These are phyloP conservation scores for Tylopilus intermedius DNA, from an alignment of 768 basidiomycete species.

Conservation along the genomic window DNA sequence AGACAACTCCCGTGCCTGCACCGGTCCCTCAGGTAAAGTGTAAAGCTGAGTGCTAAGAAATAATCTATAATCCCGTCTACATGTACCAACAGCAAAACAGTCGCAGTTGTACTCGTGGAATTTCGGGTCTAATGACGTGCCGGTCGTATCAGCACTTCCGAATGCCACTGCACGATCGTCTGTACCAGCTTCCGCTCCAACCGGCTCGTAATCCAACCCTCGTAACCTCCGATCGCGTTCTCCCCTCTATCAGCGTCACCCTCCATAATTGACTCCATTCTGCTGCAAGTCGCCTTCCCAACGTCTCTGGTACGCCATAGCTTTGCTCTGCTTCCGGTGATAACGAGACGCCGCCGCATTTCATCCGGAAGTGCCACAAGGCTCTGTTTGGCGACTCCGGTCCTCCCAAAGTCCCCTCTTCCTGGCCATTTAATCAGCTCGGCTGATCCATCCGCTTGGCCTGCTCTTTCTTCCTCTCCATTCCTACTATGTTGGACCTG, in stretches of 20 bases:
- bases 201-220: neutral
- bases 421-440: conserved; percentile 13
- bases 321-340: neutral
- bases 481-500: conserved; percentile 7
- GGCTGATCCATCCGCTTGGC: neutral
- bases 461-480: neutral
- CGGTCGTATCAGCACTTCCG: neutral
- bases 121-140: neutral
- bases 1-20: too few species aligned
- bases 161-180: too few species aligned
- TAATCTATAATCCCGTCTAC: too few species aligned
- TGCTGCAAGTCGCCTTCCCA: neutral
- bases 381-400: neutral
- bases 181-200: neutral
- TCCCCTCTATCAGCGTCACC: neutral
- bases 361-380: neutral
- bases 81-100: too few species aligned
- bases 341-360: neutral
- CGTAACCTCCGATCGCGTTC: neutral
- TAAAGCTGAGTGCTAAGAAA: too few species aligned
- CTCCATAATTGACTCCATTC: neutral
- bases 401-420: neutral
- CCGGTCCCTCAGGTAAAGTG: too few species aligned
- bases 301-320: neutral
- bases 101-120: neutral